Percentiles rank a stretch among this genome's conserved stretches.
Conservation (phyloP, 1,284 basidiomycete genomes). For the Porphyrellus sp. region DNA sequence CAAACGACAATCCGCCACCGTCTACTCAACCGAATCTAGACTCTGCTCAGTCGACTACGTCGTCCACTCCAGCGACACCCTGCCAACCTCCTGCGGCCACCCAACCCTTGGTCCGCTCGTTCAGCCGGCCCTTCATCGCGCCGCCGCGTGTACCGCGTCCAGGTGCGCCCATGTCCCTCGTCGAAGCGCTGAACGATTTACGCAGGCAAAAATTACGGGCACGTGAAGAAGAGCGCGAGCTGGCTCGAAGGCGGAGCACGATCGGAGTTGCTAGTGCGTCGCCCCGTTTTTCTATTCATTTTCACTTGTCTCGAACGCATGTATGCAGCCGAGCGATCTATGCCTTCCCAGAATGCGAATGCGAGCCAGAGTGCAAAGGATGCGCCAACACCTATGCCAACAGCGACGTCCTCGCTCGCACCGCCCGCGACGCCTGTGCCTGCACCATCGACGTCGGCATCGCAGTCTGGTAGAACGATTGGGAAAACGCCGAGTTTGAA, state of each 20-base stretch:
- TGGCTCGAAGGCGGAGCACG: not conserved
- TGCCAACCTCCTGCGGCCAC: not conserved
- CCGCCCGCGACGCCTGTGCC: not conserved
- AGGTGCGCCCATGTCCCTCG: slow-evolving; percentile 17
- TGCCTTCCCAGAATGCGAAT: not conserved
- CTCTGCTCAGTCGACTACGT: no score
- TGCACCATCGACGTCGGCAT: not conserved
- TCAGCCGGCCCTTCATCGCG: slow-evolving; percentile 16
- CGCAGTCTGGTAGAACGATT: not conserved
- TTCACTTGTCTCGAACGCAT: slow-evolving; percentile 1
- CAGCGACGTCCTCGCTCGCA: not conserved
- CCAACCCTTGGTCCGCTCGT: slow-evolving; percentile 7
- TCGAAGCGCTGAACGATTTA: slow-evolving; percentile 25
- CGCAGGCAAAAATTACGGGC: slow-evolving; percentile 10
- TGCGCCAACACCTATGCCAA: not conserved
- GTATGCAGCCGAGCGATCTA: slow-evolving; percentile 10
- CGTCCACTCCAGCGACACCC: not conserved
- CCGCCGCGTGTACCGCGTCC: slow-evolving; percentile 27
- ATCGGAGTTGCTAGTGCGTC: slow-evolving; percentile 2
- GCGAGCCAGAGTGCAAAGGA: not conserved
- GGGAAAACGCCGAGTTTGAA: slow-evolving; percentile 18
- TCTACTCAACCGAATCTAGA: slow-evolving; percentile 2
- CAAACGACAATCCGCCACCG: not conserved
- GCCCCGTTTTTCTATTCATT: not conserved
- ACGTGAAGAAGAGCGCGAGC: not conserved